A percentile compares a stretch with the other conserved stretches of the same genome.
phyloP scores from a whole-genome alignment of 371 early-diverging fungal genomes.

The Lichtheimia ornata region DNA sequence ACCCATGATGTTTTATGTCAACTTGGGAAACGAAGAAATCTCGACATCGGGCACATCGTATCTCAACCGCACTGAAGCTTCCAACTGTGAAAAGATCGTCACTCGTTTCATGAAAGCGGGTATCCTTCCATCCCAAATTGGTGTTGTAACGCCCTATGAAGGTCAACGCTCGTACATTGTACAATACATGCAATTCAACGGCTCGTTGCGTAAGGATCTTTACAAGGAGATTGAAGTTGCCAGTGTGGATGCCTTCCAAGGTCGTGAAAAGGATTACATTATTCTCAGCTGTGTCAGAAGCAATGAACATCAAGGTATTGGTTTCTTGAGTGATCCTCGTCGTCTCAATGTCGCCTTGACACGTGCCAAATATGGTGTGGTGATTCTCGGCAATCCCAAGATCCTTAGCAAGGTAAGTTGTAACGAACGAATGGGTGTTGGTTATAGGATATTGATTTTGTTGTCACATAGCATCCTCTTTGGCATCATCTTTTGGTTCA shows the following conservation, averaged over 20 bases:
- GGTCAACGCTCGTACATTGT: slow-evolving; percentile 97
- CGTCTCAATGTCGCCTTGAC: slow-evolving; percentile 98
- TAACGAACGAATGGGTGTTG: neutral
- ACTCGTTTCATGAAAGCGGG: slow-evolving; percentile 91
- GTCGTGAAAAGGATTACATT: slow-evolving; percentile 99
- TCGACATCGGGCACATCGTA: slow-evolving; percentile 96
- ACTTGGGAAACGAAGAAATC: slow-evolving; percentile 95
- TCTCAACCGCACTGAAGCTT: slow-evolving; percentile 91
- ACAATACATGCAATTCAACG: slow-evolving; percentile 92
- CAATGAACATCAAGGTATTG: slow-evolving; percentile 97
- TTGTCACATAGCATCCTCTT: slow-evolving; percentile 70
- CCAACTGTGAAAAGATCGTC: slow-evolving; percentile 93
- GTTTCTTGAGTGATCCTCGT: slow-evolving; percentile 96
- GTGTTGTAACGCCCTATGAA: slow-evolving; percentile 99
- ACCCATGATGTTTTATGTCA: slow-evolving; percentile 96
- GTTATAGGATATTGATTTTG: neutral
- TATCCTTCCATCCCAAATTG: slow-evolving; percentile 91
- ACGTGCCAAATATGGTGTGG: slow-evolving; percentile 93
- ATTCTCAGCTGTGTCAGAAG: slow-evolving; percentile 97
- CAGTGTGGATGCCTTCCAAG: slow-evolving; percentile 99
- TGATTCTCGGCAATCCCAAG: slow-evolving; percentile 96
- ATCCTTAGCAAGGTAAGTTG: slow-evolving; percentile 77
- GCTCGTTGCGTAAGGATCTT: slow-evolving; percentile 84
- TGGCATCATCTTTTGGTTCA: slow-evolving; percentile 96
- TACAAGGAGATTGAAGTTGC: slow-evolving; percentile 97